Conservation (phyloP, 352 stramenopile species). For the Globisporangium lucens region DNA sequence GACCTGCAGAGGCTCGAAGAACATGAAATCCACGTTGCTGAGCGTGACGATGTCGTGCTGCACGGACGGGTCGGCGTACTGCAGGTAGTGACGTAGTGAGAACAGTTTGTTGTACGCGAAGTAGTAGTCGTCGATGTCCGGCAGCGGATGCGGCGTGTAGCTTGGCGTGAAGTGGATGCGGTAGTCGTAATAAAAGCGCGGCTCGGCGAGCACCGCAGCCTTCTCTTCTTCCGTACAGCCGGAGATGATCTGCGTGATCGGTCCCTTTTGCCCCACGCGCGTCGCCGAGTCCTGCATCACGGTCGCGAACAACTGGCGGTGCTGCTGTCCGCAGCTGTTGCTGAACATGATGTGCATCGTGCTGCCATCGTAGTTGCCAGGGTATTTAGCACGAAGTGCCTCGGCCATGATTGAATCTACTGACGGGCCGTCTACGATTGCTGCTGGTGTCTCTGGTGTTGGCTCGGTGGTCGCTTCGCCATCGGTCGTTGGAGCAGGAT, state of each 20-base stretch:
- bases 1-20: conserved; percentile 20
- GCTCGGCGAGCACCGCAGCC: conserved; percentile 10
- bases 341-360: conserved; percentile 28
- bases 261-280: conserved; percentile 20
- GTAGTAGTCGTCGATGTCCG: conserved; percentile 23
- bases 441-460: neutral
- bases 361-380: conserved; percentile 15
- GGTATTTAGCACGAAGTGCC: conserved; percentile 3
- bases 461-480: neutral
- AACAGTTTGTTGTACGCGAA: conserved; percentile 29
- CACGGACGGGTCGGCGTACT: conserved; percentile 22
- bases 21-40: conserved; percentile 19
- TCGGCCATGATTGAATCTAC: neutral
- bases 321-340: conserved; percentile 23
- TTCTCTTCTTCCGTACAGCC: conserved; percentile 19
- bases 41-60: conserved; percentile 23
- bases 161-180: conserved; percentile 24
- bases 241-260: conserved; percentile 32
- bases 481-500: neutral
- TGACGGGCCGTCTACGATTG: neutral
- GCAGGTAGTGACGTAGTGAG: conserved; percentile 26
- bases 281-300: conserved; percentile 23
- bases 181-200: conserved; percentile 27
- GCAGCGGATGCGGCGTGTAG: conserved; percentile 19
- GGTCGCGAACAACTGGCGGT: conserved; percentile 20